Evolutionary conservation across 768 basidiomycete genomes (phyloP), one percentile per base, ranked within the genome.

Genomic region (Lactarius sanguifluus): DNA sequence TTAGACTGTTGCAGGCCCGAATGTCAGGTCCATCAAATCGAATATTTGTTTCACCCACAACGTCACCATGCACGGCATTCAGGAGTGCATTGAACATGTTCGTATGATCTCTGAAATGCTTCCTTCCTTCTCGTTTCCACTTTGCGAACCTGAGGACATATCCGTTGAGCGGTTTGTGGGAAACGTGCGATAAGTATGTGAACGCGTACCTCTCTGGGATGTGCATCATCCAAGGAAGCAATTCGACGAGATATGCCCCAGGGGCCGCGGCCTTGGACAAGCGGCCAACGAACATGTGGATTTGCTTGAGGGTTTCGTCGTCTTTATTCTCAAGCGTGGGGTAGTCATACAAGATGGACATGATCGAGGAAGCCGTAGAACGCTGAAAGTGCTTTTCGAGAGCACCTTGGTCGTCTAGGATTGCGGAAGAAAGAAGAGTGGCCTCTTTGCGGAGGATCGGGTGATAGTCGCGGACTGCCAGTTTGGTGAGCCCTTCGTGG

Each of bases 121-220:
- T 30, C 36, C 54, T 56, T 41, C 43, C 71, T 30, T 72, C 70
- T n/a, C 72, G 72, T 41, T 73, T 73, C 72, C 72, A 73, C 43
- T 61, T 67, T 9, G 70, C 67, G 30, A 72, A 55, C 20, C 66
- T 67, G 28, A 43, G n/a, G 23, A 16, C 32, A n/a, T 52, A 28
- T 13, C 36, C 30, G 16, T 38, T 3, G 4, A 13, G 1, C 10
- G 12, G 10, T 36, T 18, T 6, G 38, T n/a, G 30, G 6, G 38
- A 32, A 12, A 40, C 13, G 8, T 8, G 18, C 13, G 5, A 15
- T 1, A n/a, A 5, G 18, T 23, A 15, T 28, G 58, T 18, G 30
- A 23, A 28, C 12, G 5, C 28, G n/a, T 59, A 63, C 68, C 65
- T 66, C 30, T 54, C 45, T 1, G 71, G 70, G 25, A 72, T 66